Base-by-base conservation (phyloP, 2,329 filamentous ascomycete species). In the Ophiostoma australiae region DNA sequence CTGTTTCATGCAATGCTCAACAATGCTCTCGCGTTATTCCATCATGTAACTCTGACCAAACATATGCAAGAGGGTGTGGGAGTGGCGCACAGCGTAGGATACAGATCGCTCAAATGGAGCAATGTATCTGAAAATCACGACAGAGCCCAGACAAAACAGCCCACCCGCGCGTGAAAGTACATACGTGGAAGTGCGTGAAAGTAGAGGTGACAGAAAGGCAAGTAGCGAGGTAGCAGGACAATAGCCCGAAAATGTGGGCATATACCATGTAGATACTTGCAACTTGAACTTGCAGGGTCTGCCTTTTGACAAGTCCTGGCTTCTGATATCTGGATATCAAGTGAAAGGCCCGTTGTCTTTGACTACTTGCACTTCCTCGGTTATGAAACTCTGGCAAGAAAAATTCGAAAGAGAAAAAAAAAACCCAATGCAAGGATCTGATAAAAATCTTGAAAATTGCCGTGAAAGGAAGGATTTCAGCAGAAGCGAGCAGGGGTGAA, bases 41-140 rank as follows among this genome's bases (percentile, higher is more conserved):
- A 67, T 67, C 66, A 67, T 67, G 66, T 67, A 67, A 48, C 37
- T 31, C 15, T 67, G 66, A 44, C 66, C 66, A 67, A 44, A 31
- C 39, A 41, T 6, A 44, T 31, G 65, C 33, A 67, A 48, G 37
- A 41, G 39, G 66, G 39, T 48, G 66, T 27, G 66, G n/a, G 39
- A 39, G 66, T n/a, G 66, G n/a, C 31, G 39, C 39, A 44, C 39
- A 48, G 17, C 7, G 58, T 63, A 63, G 27, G 27, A 27, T 33
- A 63, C 27, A 31, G 58, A 37, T 67, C 17, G 17, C n/a, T 67
- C 52, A 27, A n/a, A 67, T 37, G 63, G 37, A 67, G 37, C 37
- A 67, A 67, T n/a, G 63, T 15, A 63, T 63, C 15, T 63, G 58
- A 17, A 63, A 63, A 63, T 63, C 58, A 63, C 27, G 58, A 63